Base-by-base conservation (phyloP, 345 rosid species). In the Citrus australasica region DNA sequence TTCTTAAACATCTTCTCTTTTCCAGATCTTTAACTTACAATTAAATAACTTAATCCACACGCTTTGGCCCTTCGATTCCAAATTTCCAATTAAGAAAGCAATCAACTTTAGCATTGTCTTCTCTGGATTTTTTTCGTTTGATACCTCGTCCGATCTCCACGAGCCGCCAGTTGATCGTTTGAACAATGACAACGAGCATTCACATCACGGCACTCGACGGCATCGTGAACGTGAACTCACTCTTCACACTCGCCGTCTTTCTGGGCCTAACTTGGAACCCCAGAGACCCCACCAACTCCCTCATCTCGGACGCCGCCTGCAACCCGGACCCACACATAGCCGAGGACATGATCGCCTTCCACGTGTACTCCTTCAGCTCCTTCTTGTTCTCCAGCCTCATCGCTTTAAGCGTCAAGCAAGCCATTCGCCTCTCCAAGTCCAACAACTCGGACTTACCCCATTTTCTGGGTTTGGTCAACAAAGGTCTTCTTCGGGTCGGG, bases 191-290 rank as follows among this genome's bases (percentile, higher is more conserved):
- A 56, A 93, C 99, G 79, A 90, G 86, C 83, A 89, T 92, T 85
- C 97, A 93, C 80, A 83, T 96, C 81, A 88, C 97, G 69, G 97
- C 99, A 27, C 87, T 96, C 3, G 99, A 93, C 84, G 94, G 89
- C 68, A 82, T 96, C 77, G 87, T 93, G 5, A 91, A 92, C 80
- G 94, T 90, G 30, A 95, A 93, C 91, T 93, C 98, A 32, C 97
- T 95, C 77, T 95, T 95, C 89, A 95, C 97, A 0, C 86, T 93
- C 33, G 98, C 97, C 35, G 98, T 95, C 62, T 95, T 95, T 90
- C 62, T 95, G 66, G 97, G 98, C 59, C 86, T 95, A 5, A 81
- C 95, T 5, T 90, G 97, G 97, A 86, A 91, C 86, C 94, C 94
- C 0, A 19, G 74, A 4, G 91, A 87, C 74, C 86, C 89, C 2